These are phyloP conservation scores for Penicillium sclerotiorum DNA, from an alignment of 2,329 filamentous ascomycete species.

Conservation along the genomic window DNA sequence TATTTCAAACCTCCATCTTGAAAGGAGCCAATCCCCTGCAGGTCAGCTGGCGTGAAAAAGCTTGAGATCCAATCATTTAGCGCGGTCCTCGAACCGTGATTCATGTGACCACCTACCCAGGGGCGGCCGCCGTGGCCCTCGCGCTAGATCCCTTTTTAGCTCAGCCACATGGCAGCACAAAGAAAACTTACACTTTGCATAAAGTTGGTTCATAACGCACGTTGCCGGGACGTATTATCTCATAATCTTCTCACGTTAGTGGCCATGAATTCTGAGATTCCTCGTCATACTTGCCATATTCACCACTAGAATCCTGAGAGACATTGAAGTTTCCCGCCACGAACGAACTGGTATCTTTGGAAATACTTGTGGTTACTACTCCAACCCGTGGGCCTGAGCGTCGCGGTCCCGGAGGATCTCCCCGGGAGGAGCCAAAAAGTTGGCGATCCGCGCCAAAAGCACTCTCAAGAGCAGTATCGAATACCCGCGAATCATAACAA, in stretches of 20 bases:
- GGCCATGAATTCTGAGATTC: too few relatives aligned
- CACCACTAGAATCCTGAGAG: too few relatives aligned
- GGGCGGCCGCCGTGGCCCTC: constrained; percentile 22
- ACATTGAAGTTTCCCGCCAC: constrained; percentile 28
- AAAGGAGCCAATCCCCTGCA: constrained; percentile 17
- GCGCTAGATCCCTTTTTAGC: constrained; percentile 12
- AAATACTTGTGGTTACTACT: constrained; percentile 22
- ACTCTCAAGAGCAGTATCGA: constrained; percentile 20
- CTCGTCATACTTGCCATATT: too few relatives aligned
- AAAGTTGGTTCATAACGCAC: constrained; percentile 12
- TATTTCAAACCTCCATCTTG: constrained; percentile 18
- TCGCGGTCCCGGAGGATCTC: background rate
- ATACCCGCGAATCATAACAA: constrained; percentile 23
- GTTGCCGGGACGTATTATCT: constrained; percentile 14
- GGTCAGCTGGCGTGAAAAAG: constrained; percentile 22
- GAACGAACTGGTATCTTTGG: constrained; percentile 20
- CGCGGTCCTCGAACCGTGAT: background rate
- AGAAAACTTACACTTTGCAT: constrained; percentile 19
- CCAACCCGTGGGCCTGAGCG: constrained; percentile 16
- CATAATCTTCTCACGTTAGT: too few relatives aligned
- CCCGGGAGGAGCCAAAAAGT: constrained; percentile 17
- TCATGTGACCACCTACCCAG: constrained; percentile 17
- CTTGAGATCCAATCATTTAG: constrained; percentile 8
- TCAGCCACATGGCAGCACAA: background rate
- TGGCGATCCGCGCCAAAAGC: constrained; percentile 17